Evolutionary conservation across 495 filamentous ascomycete species (phyloP).

Genomic region (Penicillium silybi): DNA sequence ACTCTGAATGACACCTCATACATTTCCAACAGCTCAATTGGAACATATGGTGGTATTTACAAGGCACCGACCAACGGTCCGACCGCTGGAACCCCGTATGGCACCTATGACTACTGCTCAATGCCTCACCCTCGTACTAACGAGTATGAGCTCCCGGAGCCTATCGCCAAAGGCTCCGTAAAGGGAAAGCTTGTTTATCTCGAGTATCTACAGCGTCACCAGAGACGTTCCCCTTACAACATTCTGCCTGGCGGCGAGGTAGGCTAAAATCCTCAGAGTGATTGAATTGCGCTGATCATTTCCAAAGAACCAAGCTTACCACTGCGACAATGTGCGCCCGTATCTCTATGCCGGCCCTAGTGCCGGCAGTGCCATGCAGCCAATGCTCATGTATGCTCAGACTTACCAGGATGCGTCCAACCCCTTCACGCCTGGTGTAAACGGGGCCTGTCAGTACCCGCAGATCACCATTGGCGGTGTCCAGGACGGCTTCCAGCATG

Average conservation of each 20-base stretch:
- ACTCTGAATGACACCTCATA: constrained; percentile 35
- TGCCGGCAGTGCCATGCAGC: constrained; percentile 16
- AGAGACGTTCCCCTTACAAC: constrained; percentile 41
- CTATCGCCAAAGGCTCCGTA: constrained; percentile 25
- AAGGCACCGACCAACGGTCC: constrained; percentile 28
- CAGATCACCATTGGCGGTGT: constrained; percentile 43
- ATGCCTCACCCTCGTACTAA: constrained; percentile 44
- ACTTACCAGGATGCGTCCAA: constrained; percentile 38
- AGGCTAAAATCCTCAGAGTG: not conserved
- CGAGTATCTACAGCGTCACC: constrained; percentile 43
- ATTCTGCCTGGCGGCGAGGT: constrained; percentile 42
- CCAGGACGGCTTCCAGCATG: constrained; percentile 41
- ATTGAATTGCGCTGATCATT: not conserved
- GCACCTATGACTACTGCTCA: constrained; percentile 40
- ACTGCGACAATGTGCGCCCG: constrained; percentile 37
- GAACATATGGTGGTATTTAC: constrained; percentile 41
- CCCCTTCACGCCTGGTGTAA: constrained; percentile 34
- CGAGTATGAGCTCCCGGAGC: constrained; percentile 29
- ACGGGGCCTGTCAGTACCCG: constrained; percentile 42
- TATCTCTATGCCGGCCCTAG: constrained; percentile 35
- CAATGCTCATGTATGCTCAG: constrained; percentile 38
- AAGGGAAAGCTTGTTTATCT: constrained; percentile 35
- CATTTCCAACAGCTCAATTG: constrained; percentile 37
- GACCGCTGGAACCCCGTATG: constrained; percentile 19
- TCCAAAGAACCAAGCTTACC: constrained; percentile 36